These are phyloP conservation scores for Phlyctochytrium arcticum DNA, from an alignment of 192 early-diverging fungal species.

Conservation along the genomic window DNA sequence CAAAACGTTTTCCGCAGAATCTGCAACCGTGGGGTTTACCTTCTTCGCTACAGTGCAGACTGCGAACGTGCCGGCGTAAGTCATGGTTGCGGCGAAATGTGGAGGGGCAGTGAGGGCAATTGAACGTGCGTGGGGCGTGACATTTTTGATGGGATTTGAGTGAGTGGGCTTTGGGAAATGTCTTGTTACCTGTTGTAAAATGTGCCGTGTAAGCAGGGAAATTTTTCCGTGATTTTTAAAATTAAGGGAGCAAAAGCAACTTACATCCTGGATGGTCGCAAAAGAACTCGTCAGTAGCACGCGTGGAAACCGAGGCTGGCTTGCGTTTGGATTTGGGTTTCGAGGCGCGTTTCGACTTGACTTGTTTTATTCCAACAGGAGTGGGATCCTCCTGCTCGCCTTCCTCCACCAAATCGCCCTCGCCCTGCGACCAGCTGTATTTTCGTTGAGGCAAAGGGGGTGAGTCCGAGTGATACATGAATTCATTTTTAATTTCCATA, in stretches of 20 bases:
- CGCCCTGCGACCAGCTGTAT: neutral
- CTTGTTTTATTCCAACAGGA: neutral
- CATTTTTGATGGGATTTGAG: neutral
- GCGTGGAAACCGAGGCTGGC: neutral
- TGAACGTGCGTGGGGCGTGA: constrained; percentile 4
- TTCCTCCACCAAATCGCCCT: neutral
- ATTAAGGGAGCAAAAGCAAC: neutral
- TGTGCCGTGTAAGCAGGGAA: neutral
- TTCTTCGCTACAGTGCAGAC: constrained; percentile 8
- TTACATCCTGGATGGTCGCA: neutral
- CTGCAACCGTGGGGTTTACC: neutral
- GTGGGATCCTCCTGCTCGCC: neutral
- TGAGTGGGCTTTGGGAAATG: neutral
- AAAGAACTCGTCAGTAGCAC: neutral
- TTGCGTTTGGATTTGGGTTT: neutral
- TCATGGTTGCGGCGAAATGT: constrained; percentile 73
- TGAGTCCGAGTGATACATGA: neutral
- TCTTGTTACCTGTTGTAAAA: neutral
- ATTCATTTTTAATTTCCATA: neutral
- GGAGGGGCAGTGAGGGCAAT: constrained; percentile 55
- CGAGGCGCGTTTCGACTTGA: neutral
- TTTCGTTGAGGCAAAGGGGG: no score
- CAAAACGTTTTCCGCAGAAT: constrained; percentile 1
- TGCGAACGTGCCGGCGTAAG: constrained; percentile 63
- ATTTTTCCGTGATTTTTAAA: neutral